These are phyloP conservation scores for Globisporangium cederbergense DNA, from an alignment of 352 stramenopile species.

Conservation along the genomic window DNA sequence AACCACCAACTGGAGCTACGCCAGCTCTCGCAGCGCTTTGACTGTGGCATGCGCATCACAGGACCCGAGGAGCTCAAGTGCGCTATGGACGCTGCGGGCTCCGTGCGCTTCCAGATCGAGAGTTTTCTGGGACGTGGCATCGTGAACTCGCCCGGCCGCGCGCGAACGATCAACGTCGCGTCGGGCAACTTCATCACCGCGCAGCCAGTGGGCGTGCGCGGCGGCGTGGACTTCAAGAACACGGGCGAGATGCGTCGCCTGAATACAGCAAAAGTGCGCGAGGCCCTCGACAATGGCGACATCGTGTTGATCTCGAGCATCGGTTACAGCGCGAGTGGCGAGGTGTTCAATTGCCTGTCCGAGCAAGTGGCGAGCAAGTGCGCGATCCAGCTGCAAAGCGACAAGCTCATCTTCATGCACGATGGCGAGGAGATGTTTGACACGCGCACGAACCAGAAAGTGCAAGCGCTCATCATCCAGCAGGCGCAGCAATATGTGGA, in stretches of 20 bases:
- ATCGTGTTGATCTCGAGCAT: constrained; percentile 97
- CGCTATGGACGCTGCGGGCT: constrained; percentile 94
- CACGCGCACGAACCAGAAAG: constrained; percentile 70
- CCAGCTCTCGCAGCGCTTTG: constrained; percentile 69
- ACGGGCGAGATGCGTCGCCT: constrained; percentile 93
- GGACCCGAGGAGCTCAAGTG: constrained; percentile 89
- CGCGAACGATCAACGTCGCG: constrained; percentile 88
- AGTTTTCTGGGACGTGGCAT: constrained; percentile 81
- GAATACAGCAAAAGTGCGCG: constrained; percentile 90
- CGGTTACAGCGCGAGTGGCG: constrained; percentile 93
- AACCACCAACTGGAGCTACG: constrained; percentile 84
- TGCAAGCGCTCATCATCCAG: constrained; percentile 77
- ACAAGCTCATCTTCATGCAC: constrained; percentile 90
- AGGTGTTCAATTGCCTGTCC: constrained; percentile 91
- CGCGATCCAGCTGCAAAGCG: constrained; percentile 71
- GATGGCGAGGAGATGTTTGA: constrained; percentile 86
- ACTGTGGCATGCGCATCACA: constrained; percentile 89
- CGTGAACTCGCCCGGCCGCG: constrained; percentile 73
- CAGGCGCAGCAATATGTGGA: constrained; percentile 83
- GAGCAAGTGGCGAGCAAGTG: constrained; percentile 88
- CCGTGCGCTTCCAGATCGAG: constrained; percentile 88
- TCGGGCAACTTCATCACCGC: constrained; percentile 97
- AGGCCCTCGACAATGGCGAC: constrained; percentile 91
- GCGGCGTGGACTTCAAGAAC: constrained; percentile 88
- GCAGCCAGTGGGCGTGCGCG: constrained; percentile 83